Base-by-base conservation (phyloP, 345 rosid genomes). In the Eucalyptus pauciflora region DNA sequence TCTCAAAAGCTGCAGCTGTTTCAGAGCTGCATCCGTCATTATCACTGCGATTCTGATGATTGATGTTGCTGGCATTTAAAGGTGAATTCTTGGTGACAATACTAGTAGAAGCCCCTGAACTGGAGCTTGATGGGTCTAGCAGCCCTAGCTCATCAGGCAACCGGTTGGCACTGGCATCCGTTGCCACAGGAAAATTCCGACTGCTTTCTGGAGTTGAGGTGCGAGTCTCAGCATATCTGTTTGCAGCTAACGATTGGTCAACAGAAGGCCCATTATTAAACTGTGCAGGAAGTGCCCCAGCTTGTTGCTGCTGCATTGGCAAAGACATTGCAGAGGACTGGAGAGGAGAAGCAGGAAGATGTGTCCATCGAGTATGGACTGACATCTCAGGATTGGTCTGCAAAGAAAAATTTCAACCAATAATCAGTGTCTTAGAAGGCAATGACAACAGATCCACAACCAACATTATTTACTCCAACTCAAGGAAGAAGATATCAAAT, bases 301-400 rank as follows among this genome's bases (percentile, higher is more conserved):
- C 90, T 60, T 93, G 96, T 60, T 93, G 96, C 89, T 93, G 98
- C 91, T 94, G 98, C 91, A 93, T 90, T 88, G 96, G 95, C 93
- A 94, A 88, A 64, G 96, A 89, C 60, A 92, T 92, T 76, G 96
- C 90, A 85, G 90, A 90, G 31, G 94, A 90, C 71, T 94, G 98
- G 76, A 94, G 93, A 31, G 95, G 91, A 2, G 96, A 88, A 89
- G 94, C 86, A 54, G 98, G 94, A 92, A 95, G 92, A 92, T 95
- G 97, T 3, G 98, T 91, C 98, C 99, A 97, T 62, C 93, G 96
- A 92, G 96, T 95, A 92, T 95, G 97, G 86, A 94, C 93, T 6
- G 97, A 92, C 92, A 94, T 91, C 90, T 97, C 98, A 76, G 96
- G 93, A 86, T 98, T 88, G 46, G 98, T 91, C 99, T 96, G 96